Evolutionary conservation across 208 protist species (phyloP).

Genomic region (Acanthamoeba triangularis): DNA sequence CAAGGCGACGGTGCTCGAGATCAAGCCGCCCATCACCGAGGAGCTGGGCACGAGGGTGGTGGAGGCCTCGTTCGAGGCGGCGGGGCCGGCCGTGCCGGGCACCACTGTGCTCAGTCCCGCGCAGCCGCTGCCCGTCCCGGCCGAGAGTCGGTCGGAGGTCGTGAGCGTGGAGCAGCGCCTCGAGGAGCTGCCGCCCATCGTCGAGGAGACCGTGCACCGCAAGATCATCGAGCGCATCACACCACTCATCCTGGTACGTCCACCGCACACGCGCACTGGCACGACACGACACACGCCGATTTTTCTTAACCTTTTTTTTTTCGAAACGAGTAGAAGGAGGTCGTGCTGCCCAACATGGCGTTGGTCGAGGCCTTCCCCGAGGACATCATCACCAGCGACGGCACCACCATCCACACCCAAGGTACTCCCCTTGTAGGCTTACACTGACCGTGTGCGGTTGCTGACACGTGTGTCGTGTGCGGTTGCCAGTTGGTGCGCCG

Average conservation of each 20-base stretch:
- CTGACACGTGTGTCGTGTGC: background rate
- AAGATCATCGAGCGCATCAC: constrained; percentile 56
- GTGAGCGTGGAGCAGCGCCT: background rate
- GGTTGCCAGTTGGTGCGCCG: background rate
- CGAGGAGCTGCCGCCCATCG: constrained; percentile 5
- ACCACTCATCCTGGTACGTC: background rate
- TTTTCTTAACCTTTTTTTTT: background rate
- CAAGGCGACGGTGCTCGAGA: constrained; percentile 25
- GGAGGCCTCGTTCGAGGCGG: background rate
- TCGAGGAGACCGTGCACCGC: constrained; percentile 41
- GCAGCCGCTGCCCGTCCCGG: background rate
- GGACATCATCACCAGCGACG: background rate
- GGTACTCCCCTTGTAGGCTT: too few species aligned
- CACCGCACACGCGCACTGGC: background rate
- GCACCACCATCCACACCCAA: background rate
- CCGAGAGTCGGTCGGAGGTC: background rate
- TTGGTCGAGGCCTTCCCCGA: background rate
- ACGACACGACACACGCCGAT: too few species aligned
- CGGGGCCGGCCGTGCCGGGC: background rate
- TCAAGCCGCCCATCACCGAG: constrained; percentile 6
- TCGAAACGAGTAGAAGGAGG: background rate
- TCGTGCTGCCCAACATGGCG: constrained; percentile 10
- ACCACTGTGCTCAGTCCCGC: background rate
- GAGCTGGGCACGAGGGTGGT: background rate
- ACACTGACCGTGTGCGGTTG: background rate